Conservation (phyloP, 208 protist genomes). For the Borovskyia barvae region DNA sequence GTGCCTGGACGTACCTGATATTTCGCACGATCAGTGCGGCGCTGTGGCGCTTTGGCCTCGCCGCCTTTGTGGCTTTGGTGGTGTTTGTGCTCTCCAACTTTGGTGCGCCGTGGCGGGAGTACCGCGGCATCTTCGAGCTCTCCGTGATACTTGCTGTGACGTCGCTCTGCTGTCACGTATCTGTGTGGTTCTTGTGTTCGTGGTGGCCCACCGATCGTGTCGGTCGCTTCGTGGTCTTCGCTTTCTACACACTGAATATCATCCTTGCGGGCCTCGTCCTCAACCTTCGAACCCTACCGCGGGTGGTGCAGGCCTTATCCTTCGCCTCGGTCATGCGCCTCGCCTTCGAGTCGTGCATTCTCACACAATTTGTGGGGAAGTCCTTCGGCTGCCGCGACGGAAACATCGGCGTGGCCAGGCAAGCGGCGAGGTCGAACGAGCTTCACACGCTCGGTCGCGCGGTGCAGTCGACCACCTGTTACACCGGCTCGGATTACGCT, state of each 20-base stretch:
- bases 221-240: conserved; percentile 37
- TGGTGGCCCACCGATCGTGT: conserved; percentile 26
- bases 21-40: conserved; percentile 33
- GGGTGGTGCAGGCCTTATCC: conserved; percentile 31
- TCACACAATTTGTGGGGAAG: conserved; percentile 44
- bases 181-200: conserved; percentile 47
- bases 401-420: background rate
- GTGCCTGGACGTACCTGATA: conserved; percentile 38
- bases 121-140: conserved; percentile 49
- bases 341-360: conserved; percentile 52
- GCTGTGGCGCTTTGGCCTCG: conserved; percentile 37
- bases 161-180: conserved; percentile 49
- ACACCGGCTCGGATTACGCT: conserved; percentile 55
- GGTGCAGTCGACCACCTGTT: conserved; percentile 22
- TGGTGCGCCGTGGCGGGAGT: conserved; percentile 46
- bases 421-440: too few relatives aligned
- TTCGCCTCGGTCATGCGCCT: conserved; percentile 48
- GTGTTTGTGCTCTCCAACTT: conserved; percentile 49
- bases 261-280: conserved; percentile 59
- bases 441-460: too few relatives aligned
- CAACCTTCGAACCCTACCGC: conserved; percentile 56
- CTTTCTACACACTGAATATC: conserved; percentile 58
- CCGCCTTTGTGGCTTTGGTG: conserved; percentile 36
- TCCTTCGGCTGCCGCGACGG: conserved; percentile 40
- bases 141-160: conserved; percentile 47